A percentile compares a stretch with the other conserved stretches of the same genome.
These are phyloP conservation scores for Cutaneotrichosporon sp. DNA, from an alignment of 1,284 basidiomycete species.

Conservation along the genomic window DNA sequence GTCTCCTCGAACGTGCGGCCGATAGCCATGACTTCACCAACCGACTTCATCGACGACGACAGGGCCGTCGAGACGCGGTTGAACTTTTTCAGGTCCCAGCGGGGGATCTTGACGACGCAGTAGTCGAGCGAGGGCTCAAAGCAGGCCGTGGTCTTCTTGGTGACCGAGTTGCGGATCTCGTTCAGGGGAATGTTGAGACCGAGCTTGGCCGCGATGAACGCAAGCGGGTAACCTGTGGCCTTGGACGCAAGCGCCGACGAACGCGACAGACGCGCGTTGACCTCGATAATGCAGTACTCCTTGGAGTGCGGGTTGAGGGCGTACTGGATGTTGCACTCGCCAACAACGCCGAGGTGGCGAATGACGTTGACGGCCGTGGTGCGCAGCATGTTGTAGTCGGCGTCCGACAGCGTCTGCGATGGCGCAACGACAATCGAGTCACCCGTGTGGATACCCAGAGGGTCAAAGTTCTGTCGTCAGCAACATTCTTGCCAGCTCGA, in stretches of 20 bases:
- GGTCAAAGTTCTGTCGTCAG: conserved; percentile 81
- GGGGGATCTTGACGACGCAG: conserved; percentile 95
- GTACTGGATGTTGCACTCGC: conserved; percentile 98
- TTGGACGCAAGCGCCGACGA: conserved; percentile 97
- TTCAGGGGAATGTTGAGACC: conserved; percentile 95
- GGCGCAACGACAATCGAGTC: conserved; percentile 99
- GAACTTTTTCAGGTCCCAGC: conserved; percentile 99
- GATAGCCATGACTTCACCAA: conserved; percentile 99
- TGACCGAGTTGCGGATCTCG: conserved; percentile 96
- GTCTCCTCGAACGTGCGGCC: conserved; percentile 97
- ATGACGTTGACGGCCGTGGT: conserved; percentile 98
- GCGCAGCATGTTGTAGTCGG: conserved; percentile 97
- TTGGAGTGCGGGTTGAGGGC: conserved; percentile 91
- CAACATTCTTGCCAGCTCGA: conserved; percentile 8
- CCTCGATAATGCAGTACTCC: conserved; percentile 99
- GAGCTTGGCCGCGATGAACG: conserved; percentile 97
- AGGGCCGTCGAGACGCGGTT: conserved; percentile 78
- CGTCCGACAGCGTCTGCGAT: conserved; percentile 94
- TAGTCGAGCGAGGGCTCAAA: conserved; percentile 98
- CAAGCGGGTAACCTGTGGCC: conserved; percentile 95
- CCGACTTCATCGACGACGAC: conserved; percentile 96
- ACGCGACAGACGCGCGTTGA: conserved; percentile 97
- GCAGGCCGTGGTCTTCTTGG: conserved; percentile 92
- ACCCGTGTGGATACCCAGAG: conserved; percentile 95
- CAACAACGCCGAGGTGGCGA: conserved; percentile 92